These are phyloP conservation scores for Staphylotrichum longicolle DNA, from an alignment of 495 filamentous ascomycete genomes.

Conservation along the genomic window DNA sequence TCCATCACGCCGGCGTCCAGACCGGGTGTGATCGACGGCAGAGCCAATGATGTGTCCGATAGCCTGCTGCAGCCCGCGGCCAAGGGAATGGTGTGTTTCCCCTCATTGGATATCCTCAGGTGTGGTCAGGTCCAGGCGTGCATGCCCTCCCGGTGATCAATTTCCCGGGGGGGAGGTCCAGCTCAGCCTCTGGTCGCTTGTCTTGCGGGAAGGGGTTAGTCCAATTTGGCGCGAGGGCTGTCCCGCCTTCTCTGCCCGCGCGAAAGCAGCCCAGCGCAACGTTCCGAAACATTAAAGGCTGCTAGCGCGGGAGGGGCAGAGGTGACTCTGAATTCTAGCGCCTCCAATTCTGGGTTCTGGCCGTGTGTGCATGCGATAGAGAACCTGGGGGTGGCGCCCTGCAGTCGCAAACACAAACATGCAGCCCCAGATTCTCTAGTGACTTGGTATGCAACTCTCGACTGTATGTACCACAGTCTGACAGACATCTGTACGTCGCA, in stretches of 20 bases:
- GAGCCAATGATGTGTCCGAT: background rate
- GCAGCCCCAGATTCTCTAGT: no score
- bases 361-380: no score
- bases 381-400: no score
- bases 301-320: no score
- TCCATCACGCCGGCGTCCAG: background rate
- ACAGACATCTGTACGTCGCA: no score
- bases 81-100: background rate
- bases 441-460: no score
- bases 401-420: no score
- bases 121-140: background rate
- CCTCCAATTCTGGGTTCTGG: no score
- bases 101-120: background rate
- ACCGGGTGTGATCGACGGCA: background rate
- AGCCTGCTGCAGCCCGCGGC: background rate
- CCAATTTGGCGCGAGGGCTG: background rate
- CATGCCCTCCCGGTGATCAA: background rate
- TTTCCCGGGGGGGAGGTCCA: background rate
- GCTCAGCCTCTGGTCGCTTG: background rate
- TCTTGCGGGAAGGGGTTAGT: background rate
- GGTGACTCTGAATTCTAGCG: no score
- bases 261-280: no score
- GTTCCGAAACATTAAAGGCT: no score
- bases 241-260: background rate
- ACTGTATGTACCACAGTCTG: no score